A percentile compares a stretch with the other conserved stretches of the same genome.
These are phyloP conservation scores for Reticulascus tulasneorum DNA, from an alignment of 2,329 filamentous ascomycete genomes.

Conservation along the genomic window DNA sequence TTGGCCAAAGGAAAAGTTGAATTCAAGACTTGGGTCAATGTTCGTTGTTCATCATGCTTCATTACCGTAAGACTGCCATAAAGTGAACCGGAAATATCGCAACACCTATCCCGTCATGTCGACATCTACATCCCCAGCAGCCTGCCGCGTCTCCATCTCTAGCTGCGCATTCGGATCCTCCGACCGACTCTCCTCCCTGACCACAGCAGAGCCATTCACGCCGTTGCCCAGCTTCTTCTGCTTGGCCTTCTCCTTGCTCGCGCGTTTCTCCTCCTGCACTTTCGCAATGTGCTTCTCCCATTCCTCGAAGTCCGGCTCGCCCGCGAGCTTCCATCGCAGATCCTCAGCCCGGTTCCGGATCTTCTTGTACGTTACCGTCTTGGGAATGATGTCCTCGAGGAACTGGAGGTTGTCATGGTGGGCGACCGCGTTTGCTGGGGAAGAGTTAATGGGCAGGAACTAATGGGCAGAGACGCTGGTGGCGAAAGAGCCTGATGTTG, in stretches of 20 bases:
- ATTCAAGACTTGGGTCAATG: too few relatives aligned
- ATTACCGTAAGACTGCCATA: too few relatives aligned
- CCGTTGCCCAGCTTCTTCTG: slow-evolving; percentile 13
- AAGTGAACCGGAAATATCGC: too few relatives aligned
- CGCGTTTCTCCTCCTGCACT: slow-evolving; percentile 20
- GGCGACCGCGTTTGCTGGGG: slow-evolving; percentile 72
- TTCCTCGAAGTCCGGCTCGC: slow-evolving; percentile 33
- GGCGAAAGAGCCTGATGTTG: not conserved
- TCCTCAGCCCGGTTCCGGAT: slow-evolving; percentile 62
- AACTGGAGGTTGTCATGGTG: slow-evolving; percentile 95
- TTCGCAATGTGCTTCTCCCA: too few relatives aligned
- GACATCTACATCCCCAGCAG: slow-evolving; percentile 47
- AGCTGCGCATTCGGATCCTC: slow-evolving; percentile 50
- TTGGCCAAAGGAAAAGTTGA: too few relatives aligned
- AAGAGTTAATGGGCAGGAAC: slow-evolving; percentile 4
- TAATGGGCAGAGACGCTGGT: slow-evolving; percentile 4
- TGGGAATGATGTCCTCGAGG: slow-evolving; percentile 83
- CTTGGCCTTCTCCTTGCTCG: slow-evolving; percentile 13
- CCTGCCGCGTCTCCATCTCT: slow-evolving; percentile 51
- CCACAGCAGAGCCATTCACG: slow-evolving; percentile 10
- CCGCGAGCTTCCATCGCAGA: slow-evolving; percentile 43
- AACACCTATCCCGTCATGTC: slow-evolving; percentile 55
- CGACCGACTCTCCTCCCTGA: slow-evolving; percentile 12
- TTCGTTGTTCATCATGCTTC: not conserved
- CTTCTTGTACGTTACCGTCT: slow-evolving; percentile 75